Conservation (phyloP, 371 early-diverging fungal species). For the Nematocida ausubeli region DNA sequence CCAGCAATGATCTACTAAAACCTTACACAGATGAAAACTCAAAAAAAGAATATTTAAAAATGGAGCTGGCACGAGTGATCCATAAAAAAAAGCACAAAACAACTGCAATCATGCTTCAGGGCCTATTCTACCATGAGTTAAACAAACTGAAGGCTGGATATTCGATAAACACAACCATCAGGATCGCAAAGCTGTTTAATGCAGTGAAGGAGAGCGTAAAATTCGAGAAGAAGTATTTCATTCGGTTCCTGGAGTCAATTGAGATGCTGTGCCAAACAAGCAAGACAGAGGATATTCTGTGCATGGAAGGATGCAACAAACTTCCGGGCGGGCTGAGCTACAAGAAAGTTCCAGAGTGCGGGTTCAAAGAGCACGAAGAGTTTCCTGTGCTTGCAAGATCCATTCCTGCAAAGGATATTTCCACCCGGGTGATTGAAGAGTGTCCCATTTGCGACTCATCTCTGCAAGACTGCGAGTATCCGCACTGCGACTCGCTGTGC, state of each 20-base stretch:
- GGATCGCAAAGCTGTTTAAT: slow-evolving; percentile 38
- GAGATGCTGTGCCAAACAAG: slow-evolving; percentile 21
- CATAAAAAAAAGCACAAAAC: slow-evolving; percentile 31
- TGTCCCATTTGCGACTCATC: slow-evolving; percentile 36
- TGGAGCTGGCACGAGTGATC: slow-evolving; percentile 43
- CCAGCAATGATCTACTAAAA: not conserved
- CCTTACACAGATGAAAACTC: slow-evolving; percentile 21
- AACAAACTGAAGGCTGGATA: slow-evolving; percentile 9
- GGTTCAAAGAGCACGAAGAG: slow-evolving; percentile 43
- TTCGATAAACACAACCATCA: not conserved
- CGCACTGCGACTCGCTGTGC: slow-evolving; percentile 48
- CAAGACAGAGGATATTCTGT: not conserved
- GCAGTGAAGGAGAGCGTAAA: slow-evolving; percentile 48
- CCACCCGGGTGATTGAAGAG: not conserved
- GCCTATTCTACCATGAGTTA: slow-evolving; percentile 45
- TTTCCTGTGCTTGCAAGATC: slow-evolving; percentile 10
- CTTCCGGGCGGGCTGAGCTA: slow-evolving; percentile 40
- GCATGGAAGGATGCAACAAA: slow-evolving; percentile 39
- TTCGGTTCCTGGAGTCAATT: slow-evolving; percentile 27
- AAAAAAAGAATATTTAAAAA: slow-evolving; percentile 7
- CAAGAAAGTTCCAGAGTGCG: slow-evolving; percentile 42
- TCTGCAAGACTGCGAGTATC: slow-evolving; percentile 42
- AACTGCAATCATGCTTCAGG: slow-evolving; percentile 51
- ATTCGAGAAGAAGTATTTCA: slow-evolving; percentile 55
- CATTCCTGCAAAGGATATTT: not conserved